These are phyloP conservation scores for Botrytis sinoallii DNA, from an alignment of 2,329 filamentous ascomycete species.

Conservation along the genomic window DNA sequence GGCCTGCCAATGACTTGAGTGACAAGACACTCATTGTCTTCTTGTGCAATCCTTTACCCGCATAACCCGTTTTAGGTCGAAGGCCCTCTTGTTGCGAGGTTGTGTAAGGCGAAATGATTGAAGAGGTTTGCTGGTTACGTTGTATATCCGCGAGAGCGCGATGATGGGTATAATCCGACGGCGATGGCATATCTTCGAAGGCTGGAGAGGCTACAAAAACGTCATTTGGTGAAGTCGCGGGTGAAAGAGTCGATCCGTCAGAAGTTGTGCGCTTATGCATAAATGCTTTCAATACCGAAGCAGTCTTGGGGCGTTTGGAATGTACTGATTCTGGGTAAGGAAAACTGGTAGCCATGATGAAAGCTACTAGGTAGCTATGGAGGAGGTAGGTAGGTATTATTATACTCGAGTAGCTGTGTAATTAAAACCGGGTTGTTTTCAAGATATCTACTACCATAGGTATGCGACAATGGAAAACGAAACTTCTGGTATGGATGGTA, in stretches of 20 bases:
- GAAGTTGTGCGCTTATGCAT: slow-evolving; percentile 38
- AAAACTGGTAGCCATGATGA: slow-evolving; percentile 35
- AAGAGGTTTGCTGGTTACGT: slow-evolving; percentile 49
- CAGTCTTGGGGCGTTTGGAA: slow-evolving; percentile 36
- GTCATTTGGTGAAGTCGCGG: slow-evolving; percentile 25
- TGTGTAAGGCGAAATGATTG: slow-evolving; percentile 40
- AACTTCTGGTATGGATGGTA: background rate
- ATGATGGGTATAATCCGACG: slow-evolving; percentile 40
- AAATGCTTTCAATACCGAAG: slow-evolving; percentile 36
- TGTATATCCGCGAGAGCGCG: slow-evolving; percentile 55
- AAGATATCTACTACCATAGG: background rate
- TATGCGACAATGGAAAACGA: background rate
- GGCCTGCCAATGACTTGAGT: slow-evolving; percentile 44
- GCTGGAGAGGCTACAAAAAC: slow-evolving; percentile 28
- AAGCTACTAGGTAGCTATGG: background rate
- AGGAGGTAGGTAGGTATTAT: background rate
- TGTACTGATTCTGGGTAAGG: slow-evolving; percentile 29
- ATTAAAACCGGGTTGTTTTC: background rate
- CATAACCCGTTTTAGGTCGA: slow-evolving; percentile 34
- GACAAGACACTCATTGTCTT: slow-evolving; percentile 45
- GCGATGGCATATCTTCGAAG: slow-evolving; percentile 33
- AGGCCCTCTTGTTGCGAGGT: slow-evolving; percentile 40
- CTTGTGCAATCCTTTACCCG: slow-evolving; percentile 45
- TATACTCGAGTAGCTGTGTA: background rate
- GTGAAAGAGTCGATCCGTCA: slow-evolving; percentile 29